A percentile compares a stretch with the other conserved stretches of the same genome.
These are phyloP conservation scores for Hevea brasiliensis DNA, from an alignment of 345 rosid species.

Conservation along the genomic window DNA sequence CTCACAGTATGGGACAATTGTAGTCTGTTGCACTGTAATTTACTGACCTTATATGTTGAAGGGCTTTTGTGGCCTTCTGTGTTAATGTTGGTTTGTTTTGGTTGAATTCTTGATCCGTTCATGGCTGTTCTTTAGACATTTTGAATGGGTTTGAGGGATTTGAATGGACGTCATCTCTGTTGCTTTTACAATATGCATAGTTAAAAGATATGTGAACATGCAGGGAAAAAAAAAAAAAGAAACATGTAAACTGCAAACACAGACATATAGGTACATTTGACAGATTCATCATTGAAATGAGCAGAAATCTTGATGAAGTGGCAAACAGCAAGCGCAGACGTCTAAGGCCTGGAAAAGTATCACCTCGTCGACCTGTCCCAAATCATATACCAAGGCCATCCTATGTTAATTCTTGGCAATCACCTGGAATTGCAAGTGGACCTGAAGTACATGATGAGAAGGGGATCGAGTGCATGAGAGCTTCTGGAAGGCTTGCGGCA, in stretches of 20 bases:
- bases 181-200: conserved; percentile 5
- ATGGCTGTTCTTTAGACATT: neutral
- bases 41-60: neutral
- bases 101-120: neutral
- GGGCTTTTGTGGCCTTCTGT: neutral
- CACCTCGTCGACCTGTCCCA: conserved; percentile 77
- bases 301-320: conserved; percentile 52
- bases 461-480: conserved; percentile 83
- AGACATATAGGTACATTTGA: conserved; percentile 11
- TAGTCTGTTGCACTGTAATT: neutral
- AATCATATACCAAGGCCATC: conserved; percentile 62
- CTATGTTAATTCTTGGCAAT: conserved; percentile 53
- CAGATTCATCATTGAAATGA: conserved; percentile 19
- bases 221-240: neutral
- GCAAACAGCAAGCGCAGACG: conserved; percentile 48
- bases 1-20: too few relatives aligned
- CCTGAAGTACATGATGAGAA: conserved; percentile 71
- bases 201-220: neutral
- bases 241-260: neutral
- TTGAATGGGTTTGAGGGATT: neutral
- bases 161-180: neutral
- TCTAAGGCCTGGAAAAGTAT: conserved; percentile 65
- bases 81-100: neutral
- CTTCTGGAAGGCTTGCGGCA: conserved; percentile 90
- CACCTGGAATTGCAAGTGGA: conserved; percentile 71